These are phyloP conservation scores for Emericellopsis cladophorae DNA, from an alignment of 2,329 filamentous ascomycete genomes.

Conservation along the genomic window DNA sequence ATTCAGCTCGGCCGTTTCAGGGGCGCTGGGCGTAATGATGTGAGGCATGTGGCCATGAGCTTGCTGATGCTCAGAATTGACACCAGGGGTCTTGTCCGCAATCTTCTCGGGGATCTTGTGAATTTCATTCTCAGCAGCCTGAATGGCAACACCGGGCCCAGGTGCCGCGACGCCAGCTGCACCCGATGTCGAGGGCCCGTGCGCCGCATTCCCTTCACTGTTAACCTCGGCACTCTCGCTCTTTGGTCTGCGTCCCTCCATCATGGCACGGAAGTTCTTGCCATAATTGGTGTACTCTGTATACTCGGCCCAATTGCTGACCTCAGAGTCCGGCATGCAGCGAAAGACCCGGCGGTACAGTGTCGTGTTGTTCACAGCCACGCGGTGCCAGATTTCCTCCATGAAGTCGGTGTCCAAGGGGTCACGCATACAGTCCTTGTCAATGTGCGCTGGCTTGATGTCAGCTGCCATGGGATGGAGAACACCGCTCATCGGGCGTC, in stretches of 20 bases:
- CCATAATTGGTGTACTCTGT: slow-evolving; percentile 70
- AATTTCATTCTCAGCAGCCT: slow-evolving; percentile 14
- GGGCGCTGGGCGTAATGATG: slow-evolving; percentile 17
- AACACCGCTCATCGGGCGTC: slow-evolving; percentile 28
- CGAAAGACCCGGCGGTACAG: slow-evolving; percentile 89
- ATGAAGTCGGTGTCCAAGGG: slow-evolving; percentile 74
- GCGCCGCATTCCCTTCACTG: slow-evolving; percentile 5
- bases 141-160: slow-evolving; percentile 23
- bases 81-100: slow-evolving; percentile 10
- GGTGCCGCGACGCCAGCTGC: slow-evolving; percentile 30
- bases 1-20: slow-evolving; percentile 10
- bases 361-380: slow-evolving; percentile 90
- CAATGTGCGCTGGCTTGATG: slow-evolving; percentile 60
- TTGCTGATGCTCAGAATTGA: not conserved
- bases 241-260: slow-evolving; percentile 39
- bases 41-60: slow-evolving; percentile 16
- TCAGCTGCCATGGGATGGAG: slow-evolving; percentile 49
- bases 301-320: slow-evolving; percentile 87
- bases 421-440: slow-evolving; percentile 90
- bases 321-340: slow-evolving; percentile 93
- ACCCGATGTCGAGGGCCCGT: slow-evolving; percentile 16
- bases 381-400: slow-evolving; percentile 74
- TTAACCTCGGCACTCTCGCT: slow-evolving; percentile 13
- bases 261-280: slow-evolving; percentile 60
- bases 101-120: slow-evolving; percentile 21